Evolutionary conservation across 495 filamentous ascomycete species (phyloP), one percentile per base, ranked within the genome.

Genomic region (Friedmanniomyces simplex): DNA sequence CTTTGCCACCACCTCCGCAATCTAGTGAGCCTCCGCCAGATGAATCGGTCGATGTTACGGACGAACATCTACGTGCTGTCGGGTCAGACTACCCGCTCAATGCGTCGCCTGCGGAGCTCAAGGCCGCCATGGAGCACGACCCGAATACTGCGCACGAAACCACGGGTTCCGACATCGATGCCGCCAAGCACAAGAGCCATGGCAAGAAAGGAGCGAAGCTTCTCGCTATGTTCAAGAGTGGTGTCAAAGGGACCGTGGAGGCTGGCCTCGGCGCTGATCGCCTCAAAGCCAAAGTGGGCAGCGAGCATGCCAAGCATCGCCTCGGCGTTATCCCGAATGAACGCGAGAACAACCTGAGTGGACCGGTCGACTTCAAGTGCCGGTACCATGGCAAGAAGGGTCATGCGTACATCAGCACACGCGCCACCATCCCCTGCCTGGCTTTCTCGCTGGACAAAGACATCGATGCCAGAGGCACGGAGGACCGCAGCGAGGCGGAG

Each of bases 1-100:
- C 89, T 0, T 69, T 95, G 0, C 87, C 88, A 2, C 87, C 89
- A n/a, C 85, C 88, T 0, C 87, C 89, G 5, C 72, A 70, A 2
- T 74, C 77, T n/a, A 62, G 63, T 13, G 66, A 75, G 16, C 74
- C 79, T 7, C 81, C 83, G 0, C 77, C 83, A 11, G 66, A 77
- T 26, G 63, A 74, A 48, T 73, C 81, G 12, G 70, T 71, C 13
- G 62, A 72, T 16, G 59, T 77, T 39, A 79, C 72, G 24, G 75
- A 78, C 50, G 68, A 69, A 26, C 71, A 77, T 53, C 70, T 77
- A 21, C 71, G 61, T 48, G 70, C 64, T 0, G 60, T 76, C 7
- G 66, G 72, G 18, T 68, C 74, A 26, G 67, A 76, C 49, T 60
- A 56, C 21, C 65, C 70, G 0, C 67, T 80, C 20, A 74, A 71